Conservation (phyloP, 306 rosid genomes). For the Biancaea sappan region DNA sequence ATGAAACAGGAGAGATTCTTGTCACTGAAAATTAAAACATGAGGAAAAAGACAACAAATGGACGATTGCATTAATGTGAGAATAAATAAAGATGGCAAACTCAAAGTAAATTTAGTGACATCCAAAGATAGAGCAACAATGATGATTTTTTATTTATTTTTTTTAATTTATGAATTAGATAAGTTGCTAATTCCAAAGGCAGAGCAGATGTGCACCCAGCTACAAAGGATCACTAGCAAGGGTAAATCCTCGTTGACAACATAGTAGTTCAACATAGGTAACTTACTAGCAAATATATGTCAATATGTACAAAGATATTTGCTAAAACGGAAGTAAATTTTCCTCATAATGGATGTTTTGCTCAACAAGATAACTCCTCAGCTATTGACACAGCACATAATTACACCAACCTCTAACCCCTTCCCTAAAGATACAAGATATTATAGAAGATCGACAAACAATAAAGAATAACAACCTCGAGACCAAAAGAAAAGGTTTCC, state of each 20-base stretch:
- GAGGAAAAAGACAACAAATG: too few relatives aligned
- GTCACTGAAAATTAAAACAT: too few relatives aligned
- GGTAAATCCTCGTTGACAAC: not conserved
- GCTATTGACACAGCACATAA: conserved; percentile 47
- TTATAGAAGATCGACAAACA: not conserved
- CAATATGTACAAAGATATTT: conserved; percentile 33
- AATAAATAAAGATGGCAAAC: too few relatives aligned
- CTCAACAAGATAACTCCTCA: conserved; percentile 40
- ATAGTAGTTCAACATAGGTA: conserved; percentile 3
- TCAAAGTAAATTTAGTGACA: too few relatives aligned
- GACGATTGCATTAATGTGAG: too few relatives aligned
- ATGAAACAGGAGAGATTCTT: too few relatives aligned
- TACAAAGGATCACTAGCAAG: not conserved
- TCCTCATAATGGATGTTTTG: conserved; percentile 39
- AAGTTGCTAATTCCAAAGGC: not conserved
- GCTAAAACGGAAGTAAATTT: conserved; percentile 32
- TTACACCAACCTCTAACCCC: conserved; percentile 47
- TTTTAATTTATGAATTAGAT: too few relatives aligned
- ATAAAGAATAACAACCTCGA: conserved; percentile 11
- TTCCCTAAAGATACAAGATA: conserved; percentile 39
- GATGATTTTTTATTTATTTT: too few relatives aligned
- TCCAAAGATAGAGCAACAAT: too few relatives aligned
- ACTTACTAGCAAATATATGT: conserved; percentile 6
- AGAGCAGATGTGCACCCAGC: not conserved
- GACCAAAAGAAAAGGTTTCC: conserved; percentile 39